Conservation (phyloP, 805 yeast genomes). For the Tetrapisispora taiwanensis region DNA sequence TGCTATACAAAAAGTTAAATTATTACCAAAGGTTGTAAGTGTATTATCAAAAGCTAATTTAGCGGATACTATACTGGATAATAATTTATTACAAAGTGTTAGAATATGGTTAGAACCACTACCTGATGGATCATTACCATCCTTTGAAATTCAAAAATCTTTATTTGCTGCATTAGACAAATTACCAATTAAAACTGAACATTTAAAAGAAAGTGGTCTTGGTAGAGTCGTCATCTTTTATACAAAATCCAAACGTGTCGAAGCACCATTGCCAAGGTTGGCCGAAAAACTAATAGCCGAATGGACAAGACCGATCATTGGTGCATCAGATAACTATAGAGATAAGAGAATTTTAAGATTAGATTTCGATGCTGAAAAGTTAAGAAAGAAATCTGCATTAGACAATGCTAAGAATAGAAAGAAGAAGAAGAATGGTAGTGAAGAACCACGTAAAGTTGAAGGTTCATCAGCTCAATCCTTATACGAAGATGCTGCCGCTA, state of each 20-base stretch:
- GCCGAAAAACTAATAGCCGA: constrained; percentile 90
- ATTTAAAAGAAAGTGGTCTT: constrained; percentile 84
- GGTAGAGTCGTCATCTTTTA: constrained; percentile 92
- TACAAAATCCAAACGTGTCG: constrained; percentile 83
- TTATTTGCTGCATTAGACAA: constrained; percentile 62
- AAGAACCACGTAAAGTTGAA: constrained; percentile 9
- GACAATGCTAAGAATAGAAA: constrained; percentile 25
- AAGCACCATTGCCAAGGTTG: constrained; percentile 70
- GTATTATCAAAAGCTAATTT: constrained; percentile 71
- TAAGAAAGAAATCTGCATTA: constrained; percentile 29
- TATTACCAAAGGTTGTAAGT: constrained; percentile 69
- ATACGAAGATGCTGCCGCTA: constrained; percentile 82
- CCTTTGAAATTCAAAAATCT: constrained; percentile 88
- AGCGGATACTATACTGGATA: constrained; percentile 88
- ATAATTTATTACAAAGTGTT: constrained; percentile 84
- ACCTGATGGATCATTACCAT: constrained; percentile 97
- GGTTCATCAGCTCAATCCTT: constrained; percentile 42
- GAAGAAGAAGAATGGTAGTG: constrained; percentile 18
- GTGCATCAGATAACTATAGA: constrained; percentile 87
- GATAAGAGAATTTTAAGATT: constrained; percentile 67
- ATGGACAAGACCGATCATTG: constrained; percentile 98
- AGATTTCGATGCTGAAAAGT: constrained; percentile 54
- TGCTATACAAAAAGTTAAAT: constrained; percentile 56
- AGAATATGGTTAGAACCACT: constrained; percentile 96
- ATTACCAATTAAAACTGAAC: constrained; percentile 91